Conservation (phyloP, 1,139 yeast genomes). For the Candida tunisiensis region DNA sequence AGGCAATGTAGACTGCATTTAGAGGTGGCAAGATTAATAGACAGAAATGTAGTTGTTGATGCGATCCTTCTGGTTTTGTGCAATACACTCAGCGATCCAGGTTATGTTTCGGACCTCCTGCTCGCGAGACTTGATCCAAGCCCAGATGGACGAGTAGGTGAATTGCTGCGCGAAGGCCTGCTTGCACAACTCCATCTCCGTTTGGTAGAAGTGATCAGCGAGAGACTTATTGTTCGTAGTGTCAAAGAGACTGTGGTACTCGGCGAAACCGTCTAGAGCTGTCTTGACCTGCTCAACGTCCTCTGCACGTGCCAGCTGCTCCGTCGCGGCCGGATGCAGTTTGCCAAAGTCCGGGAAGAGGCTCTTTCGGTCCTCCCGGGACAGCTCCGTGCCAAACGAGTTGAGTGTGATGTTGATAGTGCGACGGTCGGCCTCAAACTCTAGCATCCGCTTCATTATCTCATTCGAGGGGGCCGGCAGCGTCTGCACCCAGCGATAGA, state of each 20-base stretch:
- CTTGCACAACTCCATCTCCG: constrained; percentile 84
- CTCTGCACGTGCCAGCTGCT: constrained; percentile 55
- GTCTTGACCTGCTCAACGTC: constrained; percentile 73
- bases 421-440: constrained; percentile 91
- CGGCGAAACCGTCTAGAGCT: constrained; percentile 58
- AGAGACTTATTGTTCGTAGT: constrained; percentile 36
- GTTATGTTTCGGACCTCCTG: constrained; percentile 94
- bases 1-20: too few relatives aligned
- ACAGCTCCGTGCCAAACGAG: constrained; percentile 68
- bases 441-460: constrained; percentile 60
- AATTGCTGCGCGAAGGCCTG: constrained; percentile 96
- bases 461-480: constrained; percentile 66
- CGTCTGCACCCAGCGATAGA: constrained; percentile 39
- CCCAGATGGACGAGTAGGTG: constrained; percentile 82
- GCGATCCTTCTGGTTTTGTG: constrained; percentile 28
- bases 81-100: constrained; percentile 93
- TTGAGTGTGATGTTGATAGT: constrained; percentile 83
- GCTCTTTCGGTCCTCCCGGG: constrained; percentile 48
- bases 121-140: constrained; percentile 90
- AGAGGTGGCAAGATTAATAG: constrained; percentile 13
- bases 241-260: constrained; percentile 38
- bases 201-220: constrained; percentile 85
- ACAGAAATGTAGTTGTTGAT: constrained; percentile 23
- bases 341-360: constrained; percentile 72
- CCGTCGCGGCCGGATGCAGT: constrained; percentile 60